Conservation (phyloP, 2,329 filamentous ascomycete genomes). For the Conoideocrella luteorostrata region DNA sequence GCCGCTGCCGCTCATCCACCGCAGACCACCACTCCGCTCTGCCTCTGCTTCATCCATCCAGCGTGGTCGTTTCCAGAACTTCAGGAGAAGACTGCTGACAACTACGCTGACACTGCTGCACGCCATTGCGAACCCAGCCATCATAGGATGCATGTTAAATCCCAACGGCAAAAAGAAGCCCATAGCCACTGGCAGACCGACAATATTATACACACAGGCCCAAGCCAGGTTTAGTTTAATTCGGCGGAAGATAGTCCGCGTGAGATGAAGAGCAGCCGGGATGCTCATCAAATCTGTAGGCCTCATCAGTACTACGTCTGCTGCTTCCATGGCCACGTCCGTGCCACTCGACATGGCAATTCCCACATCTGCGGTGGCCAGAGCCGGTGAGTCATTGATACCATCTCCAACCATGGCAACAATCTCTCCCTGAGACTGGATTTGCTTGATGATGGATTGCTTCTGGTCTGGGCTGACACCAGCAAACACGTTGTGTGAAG, state of each 20-base stretch:
- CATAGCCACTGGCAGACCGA: conserved; percentile 95
- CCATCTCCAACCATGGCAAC: conserved; percentile 98
- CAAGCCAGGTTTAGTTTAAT: conserved; percentile 92
- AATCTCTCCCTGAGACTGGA: conserved; percentile 67
- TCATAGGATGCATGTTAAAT: conserved; percentile 84
- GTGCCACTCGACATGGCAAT: conserved; percentile 91
- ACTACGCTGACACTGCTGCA: conserved; percentile 87
- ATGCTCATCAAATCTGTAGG: conserved; percentile 88
- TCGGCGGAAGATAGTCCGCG: conserved; percentile 76
- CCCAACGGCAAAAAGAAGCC: conserved; percentile 89
- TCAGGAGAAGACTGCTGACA: conserved; percentile 72
- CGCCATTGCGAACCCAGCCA: conserved; percentile 91
- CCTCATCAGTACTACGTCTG: conserved; percentile 92
- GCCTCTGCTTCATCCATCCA: conserved; percentile 77
- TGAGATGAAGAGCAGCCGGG: conserved; percentile 77
- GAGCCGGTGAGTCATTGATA: conserved; percentile 94
- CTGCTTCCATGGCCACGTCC: conserved; percentile 96
- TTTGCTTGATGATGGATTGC: conserved; percentile 70
- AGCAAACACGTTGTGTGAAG: conserved; percentile 68
- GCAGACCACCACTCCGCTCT: conserved; percentile 47
- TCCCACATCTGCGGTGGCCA: conserved; percentile 86
- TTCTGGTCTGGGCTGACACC: conserved; percentile 91
- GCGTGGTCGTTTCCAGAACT: conserved; percentile 73
- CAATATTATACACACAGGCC: conserved; percentile 87
- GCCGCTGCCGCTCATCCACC: conserved; percentile 36